These are phyloP conservation scores for Urtica urens DNA, from an alignment of 306 rosid species.

Conservation along the genomic window DNA sequence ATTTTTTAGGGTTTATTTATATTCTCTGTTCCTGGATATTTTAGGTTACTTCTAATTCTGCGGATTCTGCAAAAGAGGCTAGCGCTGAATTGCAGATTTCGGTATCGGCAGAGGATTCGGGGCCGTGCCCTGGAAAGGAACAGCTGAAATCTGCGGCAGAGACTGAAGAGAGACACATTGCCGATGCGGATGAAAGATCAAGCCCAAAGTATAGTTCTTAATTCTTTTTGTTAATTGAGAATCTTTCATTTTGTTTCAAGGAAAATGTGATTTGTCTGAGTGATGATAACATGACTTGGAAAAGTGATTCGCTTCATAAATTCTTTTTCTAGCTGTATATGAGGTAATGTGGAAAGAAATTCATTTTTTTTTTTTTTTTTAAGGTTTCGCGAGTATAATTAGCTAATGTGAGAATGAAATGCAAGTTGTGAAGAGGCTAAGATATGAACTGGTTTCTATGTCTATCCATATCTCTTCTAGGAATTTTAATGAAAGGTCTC, in stretches of 20 bases:
- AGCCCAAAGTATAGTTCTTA: constrained; percentile 42
- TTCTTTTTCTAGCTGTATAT: no score
- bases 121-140: constrained; percentile 28
- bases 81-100: constrained; percentile 37
- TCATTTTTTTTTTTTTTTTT: no score
- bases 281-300: no score
- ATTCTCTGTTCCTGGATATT: neutral
- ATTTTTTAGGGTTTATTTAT: neutral
- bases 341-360: no score
- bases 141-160: constrained; percentile 31
- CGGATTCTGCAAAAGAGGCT: constrained; percentile 32
- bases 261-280: neutral
- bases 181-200: constrained; percentile 33
- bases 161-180: constrained; percentile 30
- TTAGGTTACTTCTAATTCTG: constrained; percentile 39
- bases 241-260: neutral
- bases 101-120: constrained; percentile 34
- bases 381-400: no score
- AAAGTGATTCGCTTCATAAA: no score
- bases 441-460: no score
- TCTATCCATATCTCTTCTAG: no score
- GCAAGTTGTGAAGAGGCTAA: no score
- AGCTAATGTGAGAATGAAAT: no score
- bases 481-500: no score
- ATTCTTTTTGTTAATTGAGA: neutral